A percentile compares a stretch with the other conserved stretches of the same genome.
phyloP scores from a whole-genome alignment of 2,329 filamentous ascomycete species.

The Phyllachora maydis region DNA sequence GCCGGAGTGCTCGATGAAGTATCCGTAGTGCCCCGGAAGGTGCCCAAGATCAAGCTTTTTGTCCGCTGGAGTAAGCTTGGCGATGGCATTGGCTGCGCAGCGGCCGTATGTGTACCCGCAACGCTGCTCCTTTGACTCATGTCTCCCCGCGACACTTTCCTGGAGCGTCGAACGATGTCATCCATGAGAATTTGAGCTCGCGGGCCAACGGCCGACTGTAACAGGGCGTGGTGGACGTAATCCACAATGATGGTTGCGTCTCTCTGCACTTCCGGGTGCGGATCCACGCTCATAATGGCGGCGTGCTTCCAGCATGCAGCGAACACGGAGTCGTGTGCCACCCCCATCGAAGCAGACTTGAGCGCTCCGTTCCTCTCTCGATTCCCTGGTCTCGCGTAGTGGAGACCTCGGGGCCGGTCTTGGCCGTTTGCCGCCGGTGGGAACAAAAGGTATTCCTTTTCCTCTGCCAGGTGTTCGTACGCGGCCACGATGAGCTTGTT shows the following conservation, averaged over 20 bases:
- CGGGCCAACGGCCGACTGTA: slow-evolving; percentile 55
- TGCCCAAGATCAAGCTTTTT: slow-evolving; percentile 40
- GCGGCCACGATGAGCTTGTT: slow-evolving; percentile 82
- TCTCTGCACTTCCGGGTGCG: slow-evolving; percentile 78
- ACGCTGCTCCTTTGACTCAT: slow-evolving; percentile 21
- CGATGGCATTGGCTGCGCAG: slow-evolving; percentile 23
- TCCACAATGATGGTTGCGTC: slow-evolving; percentile 76
- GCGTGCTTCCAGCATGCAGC: slow-evolving; percentile 89
- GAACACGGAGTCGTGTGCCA: slow-evolving; percentile 78
- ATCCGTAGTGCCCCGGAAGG: slow-evolving; percentile 17
- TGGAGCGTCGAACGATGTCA: slow-evolving; percentile 39
- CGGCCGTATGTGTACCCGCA: slow-evolving; percentile 13
- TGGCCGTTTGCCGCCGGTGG: slow-evolving; percentile 33
- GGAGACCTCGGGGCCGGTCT: slow-evolving; percentile 39
- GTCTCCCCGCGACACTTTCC: slow-evolving; percentile 20
- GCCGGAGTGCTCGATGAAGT: too few relatives aligned
- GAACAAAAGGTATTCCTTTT: slow-evolving; percentile 46
- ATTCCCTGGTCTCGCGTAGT: slow-evolving; percentile 35
- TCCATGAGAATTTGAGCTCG: slow-evolving; percentile 54
- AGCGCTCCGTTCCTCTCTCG: slow-evolving; percentile 35
- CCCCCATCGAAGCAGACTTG: slow-evolving; percentile 31
- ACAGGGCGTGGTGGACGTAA: slow-evolving; percentile 56
- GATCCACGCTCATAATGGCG: slow-evolving; percentile 77
- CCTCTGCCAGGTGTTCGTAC: slow-evolving; percentile 75
- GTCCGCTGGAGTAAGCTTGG: slow-evolving; percentile 41